phyloP scores from a whole-genome alignment of 495 filamentous ascomycete species.

The Penicillium lagena region DNA sequence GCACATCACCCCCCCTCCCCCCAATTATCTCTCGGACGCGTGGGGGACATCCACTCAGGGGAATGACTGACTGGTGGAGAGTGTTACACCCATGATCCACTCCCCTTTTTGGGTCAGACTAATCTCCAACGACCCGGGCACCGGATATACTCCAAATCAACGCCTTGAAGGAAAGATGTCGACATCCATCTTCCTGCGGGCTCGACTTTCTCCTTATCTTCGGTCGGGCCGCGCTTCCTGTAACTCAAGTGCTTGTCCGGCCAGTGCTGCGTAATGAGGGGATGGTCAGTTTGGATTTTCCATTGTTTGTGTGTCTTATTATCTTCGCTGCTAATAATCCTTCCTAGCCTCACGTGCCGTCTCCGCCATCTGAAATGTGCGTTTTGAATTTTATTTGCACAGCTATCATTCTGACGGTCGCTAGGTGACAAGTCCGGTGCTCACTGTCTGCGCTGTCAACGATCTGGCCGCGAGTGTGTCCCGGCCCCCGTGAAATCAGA shows the following conservation, averaged over 20 bases:
- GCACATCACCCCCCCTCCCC: no score
- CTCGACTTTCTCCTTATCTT: no score
- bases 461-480: constrained; percentile 37
- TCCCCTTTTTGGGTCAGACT: constrained; percentile 2
- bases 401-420: not conserved
- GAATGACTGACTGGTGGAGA: constrained; percentile 13
- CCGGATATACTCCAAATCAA: constrained; percentile 11
- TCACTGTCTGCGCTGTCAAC: constrained; percentile 36
- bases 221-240: no score
- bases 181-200: no score
- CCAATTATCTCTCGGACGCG: constrained; percentile 1
- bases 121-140: constrained; percentile 14
- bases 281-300: constrained; percentile 30
- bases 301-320: not conserved
- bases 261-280: constrained; percentile 35
- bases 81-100: constrained; percentile 3
- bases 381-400: not conserved
- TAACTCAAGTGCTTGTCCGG: not conserved
- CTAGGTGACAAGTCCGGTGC: constrained; percentile 36
- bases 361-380: constrained; percentile 43
- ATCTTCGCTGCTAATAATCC: not conserved
- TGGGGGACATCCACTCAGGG: constrained; percentile 16
- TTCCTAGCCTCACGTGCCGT: constrained; percentile 37
- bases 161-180: no score
- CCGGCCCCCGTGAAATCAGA: constrained; percentile 34